A percentile compares a stretch with the other conserved stretches of the same genome.
Evolutionary conservation across 164 flowering plant genomes (phyloP).

Genomic region (Protea cynaroides): DNA sequence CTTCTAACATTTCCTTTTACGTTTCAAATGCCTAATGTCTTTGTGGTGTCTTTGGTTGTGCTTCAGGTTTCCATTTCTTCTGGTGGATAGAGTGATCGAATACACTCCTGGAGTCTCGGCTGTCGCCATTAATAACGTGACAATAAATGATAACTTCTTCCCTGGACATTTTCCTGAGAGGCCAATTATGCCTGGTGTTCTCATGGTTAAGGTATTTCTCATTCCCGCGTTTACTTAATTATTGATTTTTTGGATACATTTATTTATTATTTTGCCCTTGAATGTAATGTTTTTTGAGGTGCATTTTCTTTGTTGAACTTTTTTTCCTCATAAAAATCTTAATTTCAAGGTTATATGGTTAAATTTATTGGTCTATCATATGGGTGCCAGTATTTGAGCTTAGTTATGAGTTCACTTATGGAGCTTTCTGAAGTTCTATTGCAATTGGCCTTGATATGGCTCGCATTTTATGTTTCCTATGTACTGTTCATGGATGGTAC

Average conservation of each 20-base stretch:
- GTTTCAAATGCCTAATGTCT: too few species aligned
- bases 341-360: too few species aligned
- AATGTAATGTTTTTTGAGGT: background rate
- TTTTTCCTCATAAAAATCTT: too few species aligned
- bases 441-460: too few species aligned
- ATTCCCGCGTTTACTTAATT: too few species aligned
- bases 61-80: conserved; percentile 82
- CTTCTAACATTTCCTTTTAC: background rate
- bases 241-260: background rate
- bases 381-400: background rate
- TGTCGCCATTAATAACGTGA: conserved; percentile 92
- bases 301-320: too few species aligned
- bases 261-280: background rate
- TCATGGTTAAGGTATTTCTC: conserved; percentile 84
- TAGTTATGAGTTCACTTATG: background rate
- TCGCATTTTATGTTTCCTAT: too few species aligned
- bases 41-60: background rate
- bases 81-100: conserved; percentile 94
- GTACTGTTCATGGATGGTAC: too few species aligned
- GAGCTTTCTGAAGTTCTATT: too few species aligned
- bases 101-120: conserved; percentile 89
- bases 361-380: background rate
- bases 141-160: conserved; percentile 91
- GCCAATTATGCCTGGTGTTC: conserved; percentile 99
- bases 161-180: conserved; percentile 99